Evolutionary conservation across 768 basidiomycete species (phyloP).

Genomic region (Astraeus odoratus): DNA sequence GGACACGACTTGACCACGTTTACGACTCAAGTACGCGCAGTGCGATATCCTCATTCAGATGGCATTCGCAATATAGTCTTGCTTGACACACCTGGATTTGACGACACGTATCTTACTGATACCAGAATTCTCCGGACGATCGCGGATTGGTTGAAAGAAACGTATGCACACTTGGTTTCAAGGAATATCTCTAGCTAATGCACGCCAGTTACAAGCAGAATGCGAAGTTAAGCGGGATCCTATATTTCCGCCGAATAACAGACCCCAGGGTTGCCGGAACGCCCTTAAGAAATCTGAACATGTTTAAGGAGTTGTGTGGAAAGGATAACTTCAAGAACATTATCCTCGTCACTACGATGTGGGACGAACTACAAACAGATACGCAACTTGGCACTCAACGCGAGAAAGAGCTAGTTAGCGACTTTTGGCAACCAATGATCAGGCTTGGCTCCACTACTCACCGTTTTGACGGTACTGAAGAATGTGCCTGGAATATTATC

Average conservation of each 20-base stretch:
- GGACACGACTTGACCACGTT: conserved; percentile 15
- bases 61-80: conserved; percentile 8
- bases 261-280: conserved; percentile 21
- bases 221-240: conserved; percentile 23
- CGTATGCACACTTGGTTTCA: conserved; percentile 12
- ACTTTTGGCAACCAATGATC: conserved; percentile 26
- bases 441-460: conserved; percentile 19
- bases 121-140: conserved; percentile 19
- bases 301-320: conserved; percentile 23
- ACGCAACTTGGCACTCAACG: conserved; percentile 15
- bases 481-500: conserved; percentile 25
- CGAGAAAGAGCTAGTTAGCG: conserved; percentile 20
- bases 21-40: conserved; percentile 14
- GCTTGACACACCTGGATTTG: conserved; percentile 18
- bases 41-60: conserved; percentile 11
- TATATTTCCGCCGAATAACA: conserved; percentile 23
- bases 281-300: conserved; percentile 21
- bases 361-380: conserved; percentile 17
- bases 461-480: conserved; percentile 15
- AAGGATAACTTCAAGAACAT: conserved; percentile 23
- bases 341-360: conserved; percentile 30
- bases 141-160: conserved; percentile 19
- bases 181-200: background rate
- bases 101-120: conserved; percentile 19
- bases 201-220: conserved; percentile 18